Percentiles rank a stretch among this genome's conserved stretches.
These are phyloP conservation scores for Insectozyma bohioensis DNA, from an alignment of 1,139 yeast species.

Conservation along the genomic window DNA sequence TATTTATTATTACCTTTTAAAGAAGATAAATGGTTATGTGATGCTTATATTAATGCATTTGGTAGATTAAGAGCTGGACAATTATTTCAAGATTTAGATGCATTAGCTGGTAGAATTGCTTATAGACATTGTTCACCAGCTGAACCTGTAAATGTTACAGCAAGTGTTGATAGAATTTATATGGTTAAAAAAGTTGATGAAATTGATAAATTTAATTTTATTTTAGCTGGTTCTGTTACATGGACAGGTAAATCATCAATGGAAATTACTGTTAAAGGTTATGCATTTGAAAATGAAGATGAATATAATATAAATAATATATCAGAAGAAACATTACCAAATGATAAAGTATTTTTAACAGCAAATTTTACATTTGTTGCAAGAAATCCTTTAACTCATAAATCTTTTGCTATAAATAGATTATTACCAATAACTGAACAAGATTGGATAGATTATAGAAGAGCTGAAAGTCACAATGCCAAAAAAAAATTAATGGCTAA, in stretches of 20 bases:
- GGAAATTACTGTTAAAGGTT: constrained; percentile 92
- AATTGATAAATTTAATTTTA: constrained; percentile 70
- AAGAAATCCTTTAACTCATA: constrained; percentile 85
- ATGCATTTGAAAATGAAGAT: constrained; percentile 51
- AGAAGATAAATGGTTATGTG: constrained; percentile 79
- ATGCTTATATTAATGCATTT: constrained; percentile 82
- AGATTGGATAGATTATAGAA: constrained; percentile 80
- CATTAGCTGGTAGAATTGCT: constrained; percentile 85
- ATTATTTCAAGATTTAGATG: constrained; percentile 87
- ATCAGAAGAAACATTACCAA: constrained; percentile 33
- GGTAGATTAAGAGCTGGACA: constrained; percentile 91
- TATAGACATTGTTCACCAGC: constrained; percentile 87
- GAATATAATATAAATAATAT: constrained; percentile 27
- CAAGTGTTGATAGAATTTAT: constrained; percentile 88
- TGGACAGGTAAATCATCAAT: constrained; percentile 95
- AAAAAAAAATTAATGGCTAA: constrained; percentile 78
- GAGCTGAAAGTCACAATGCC: constrained; percentile 88
- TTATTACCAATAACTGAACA: constrained; percentile 69
- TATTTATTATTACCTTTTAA: constrained; percentile 77
- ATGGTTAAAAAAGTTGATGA: constrained; percentile 85
- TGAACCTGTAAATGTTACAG: constrained; percentile 90
- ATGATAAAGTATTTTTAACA: constrained; percentile 59
- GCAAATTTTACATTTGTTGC: constrained; percentile 97
- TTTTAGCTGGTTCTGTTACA: constrained; percentile 83
- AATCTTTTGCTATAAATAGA: constrained; percentile 80